These are phyloP conservation scores for Nakazawaea sp. DNA, from an alignment of 805 yeast genomes.

Conservation along the genomic window DNA sequence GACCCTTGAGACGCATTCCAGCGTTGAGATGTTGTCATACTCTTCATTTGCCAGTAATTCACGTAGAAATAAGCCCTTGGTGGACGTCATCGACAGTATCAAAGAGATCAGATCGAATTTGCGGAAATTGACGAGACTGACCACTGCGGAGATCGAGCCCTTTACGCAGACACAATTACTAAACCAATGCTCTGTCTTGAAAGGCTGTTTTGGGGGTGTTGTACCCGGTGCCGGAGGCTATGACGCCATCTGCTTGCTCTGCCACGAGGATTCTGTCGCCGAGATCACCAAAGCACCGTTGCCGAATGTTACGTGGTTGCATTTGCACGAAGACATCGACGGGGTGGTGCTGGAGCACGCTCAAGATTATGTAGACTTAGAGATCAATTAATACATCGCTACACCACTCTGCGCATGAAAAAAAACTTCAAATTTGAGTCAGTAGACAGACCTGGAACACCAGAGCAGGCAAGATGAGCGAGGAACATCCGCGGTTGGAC, in stretches of 20 bases:
- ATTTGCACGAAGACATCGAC: constrained; percentile 51
- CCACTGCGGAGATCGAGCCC: constrained; percentile 92
- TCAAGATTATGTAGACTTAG: constrained; percentile 2
- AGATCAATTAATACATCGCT: no score
- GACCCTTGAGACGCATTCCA: constrained; percentile 14
- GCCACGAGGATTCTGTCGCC: constrained; percentile 36
- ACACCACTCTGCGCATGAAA: no score
- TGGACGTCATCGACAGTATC: constrained; percentile 33
- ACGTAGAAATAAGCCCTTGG: constrained; percentile 17
- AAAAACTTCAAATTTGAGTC: no score
- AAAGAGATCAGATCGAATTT: constrained; percentile 48
- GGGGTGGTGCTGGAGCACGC: constrained; percentile 50
- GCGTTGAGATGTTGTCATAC: constrained; percentile 9
- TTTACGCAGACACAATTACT: constrained; percentile 62
- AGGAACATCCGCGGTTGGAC: no score
- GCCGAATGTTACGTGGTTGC: constrained; percentile 56
- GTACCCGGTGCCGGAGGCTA: constrained; percentile 99
- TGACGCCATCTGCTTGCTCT: constrained; percentile 81
- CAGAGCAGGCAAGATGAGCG: no score
- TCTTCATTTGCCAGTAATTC: constrained; percentile 3
- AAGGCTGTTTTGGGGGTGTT: constrained; percentile 90
- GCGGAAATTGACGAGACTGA: constrained; percentile 48
- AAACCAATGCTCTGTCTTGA: constrained; percentile 42
- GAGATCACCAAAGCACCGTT: constrained; percentile 26
- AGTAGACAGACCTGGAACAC: no score